phyloP scores from a whole-genome alignment of 495 filamentous ascomycete species.

The Neurospora sp. region DNA sequence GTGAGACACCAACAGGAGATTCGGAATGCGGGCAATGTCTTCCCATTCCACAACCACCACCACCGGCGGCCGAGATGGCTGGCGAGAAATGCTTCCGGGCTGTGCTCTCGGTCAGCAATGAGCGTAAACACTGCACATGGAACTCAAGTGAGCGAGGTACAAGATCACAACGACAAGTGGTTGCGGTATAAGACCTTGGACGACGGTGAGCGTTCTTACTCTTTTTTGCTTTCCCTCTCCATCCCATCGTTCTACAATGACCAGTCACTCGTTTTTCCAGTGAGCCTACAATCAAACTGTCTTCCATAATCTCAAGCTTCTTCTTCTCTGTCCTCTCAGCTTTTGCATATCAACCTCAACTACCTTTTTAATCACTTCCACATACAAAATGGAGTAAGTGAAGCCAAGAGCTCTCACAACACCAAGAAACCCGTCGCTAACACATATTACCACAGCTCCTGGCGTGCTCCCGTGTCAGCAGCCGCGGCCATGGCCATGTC shows the following conservation, averaged over 20 bases:
- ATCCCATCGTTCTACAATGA: neutral
- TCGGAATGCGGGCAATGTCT: slow-evolving; percentile 6
- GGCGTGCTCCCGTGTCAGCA: neutral
- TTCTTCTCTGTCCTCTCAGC: neutral
- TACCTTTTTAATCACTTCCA: neutral
- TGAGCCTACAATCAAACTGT: neutral
- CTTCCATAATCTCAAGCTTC: neutral
- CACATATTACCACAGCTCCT: neutral
- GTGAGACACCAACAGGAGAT: neutral
- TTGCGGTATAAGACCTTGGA: neutral
- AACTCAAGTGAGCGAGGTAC: neutral
- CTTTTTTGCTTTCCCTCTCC: neutral
- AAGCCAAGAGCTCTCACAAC: neutral
- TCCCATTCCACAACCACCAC: slow-evolving; percentile 5
- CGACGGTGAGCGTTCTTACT: neutral
- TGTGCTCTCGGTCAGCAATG: neutral
- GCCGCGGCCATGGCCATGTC: neutral
- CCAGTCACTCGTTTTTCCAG: neutral
- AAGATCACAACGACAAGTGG: neutral
- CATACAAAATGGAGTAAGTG: slow-evolving; percentile 5
- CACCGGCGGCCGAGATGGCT: neutral
- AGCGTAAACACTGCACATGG: neutral
- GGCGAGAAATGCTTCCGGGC: neutral
- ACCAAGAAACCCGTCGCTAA: neutral
- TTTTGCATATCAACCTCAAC: neutral